Base-by-base conservation (phyloP, 306 rosid species). In the Pachyrhizus erosus region DNA sequence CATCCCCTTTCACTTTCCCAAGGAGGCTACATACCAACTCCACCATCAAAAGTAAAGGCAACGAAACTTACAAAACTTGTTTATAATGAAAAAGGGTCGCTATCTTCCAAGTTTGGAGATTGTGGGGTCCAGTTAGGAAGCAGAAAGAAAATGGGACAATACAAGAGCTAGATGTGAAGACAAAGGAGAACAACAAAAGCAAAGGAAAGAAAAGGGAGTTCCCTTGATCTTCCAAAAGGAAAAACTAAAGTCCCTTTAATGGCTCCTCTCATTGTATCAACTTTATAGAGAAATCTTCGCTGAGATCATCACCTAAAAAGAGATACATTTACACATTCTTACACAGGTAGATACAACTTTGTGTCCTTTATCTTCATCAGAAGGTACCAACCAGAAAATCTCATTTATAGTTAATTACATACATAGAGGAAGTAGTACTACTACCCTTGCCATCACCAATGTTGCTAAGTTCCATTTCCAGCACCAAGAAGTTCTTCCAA, bases 401-500 rank as follows among this genome's bases (percentile, higher is more conserved):
- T 80, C 71, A 45, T 80, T 46, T 7, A 31, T 40, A 64, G 14
- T 9, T 13, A 48, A 45, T 71, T 15, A 70, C 24, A 58, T 39
- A 60, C 48, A 70, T 27, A 46, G 26, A 57, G 29, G 18, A n/a
- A 37, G 49, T n/a, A 9, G 4, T 29, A 82, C 6, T 64, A 31
- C 18, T 26, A 64, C 37, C 12, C 14, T 18, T 77, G 54, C 62
- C 72, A 5, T 62, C 79, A 81, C 34, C 79, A 83, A 93, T 96
- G 99, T 27, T 89, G 87, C 86, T 96, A 26, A 86, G 72, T 70
- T 79, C 99, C 75, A 85, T 95, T 86, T 83, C 92, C 75, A 86
- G 51, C 82, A 91, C 99, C 82, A 93, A 86, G 88, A 91, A 85
- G 86, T 92, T 96, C 89, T 88, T 96, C 76, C 88, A 83, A 33